A percentile compares a stretch with the other conserved stretches of the same genome.
These are phyloP conservation scores for Ophiocordyceps robertsii DNA, from an alignment of 2,329 filamentous ascomycete genomes.

Conservation along the genomic window DNA sequence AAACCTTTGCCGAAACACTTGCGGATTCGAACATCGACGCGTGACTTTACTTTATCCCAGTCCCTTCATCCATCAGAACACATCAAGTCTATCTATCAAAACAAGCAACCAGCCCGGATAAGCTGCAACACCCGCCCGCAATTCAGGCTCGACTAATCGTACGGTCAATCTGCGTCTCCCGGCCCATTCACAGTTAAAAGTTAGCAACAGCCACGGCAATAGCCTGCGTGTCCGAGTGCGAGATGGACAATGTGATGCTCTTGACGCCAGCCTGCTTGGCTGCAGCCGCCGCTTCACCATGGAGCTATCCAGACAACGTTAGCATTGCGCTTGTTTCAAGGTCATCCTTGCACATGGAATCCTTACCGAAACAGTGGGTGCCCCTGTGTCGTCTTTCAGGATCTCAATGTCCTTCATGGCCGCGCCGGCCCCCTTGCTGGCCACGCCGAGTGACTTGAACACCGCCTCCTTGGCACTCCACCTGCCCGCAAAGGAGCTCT, in stretches of 20 bases:
- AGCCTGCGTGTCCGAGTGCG: constrained; percentile 86
- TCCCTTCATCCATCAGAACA: too few relatives aligned
- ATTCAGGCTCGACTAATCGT: too few relatives aligned
- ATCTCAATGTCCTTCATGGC: constrained; percentile 94
- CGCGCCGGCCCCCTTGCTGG: constrained; percentile 77
- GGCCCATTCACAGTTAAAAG: constrained; percentile 36
- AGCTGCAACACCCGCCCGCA: too few relatives aligned
- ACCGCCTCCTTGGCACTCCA: constrained; percentile 99
- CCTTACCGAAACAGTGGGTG: constrained; percentile 72
- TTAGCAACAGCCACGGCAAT: constrained; percentile 85
- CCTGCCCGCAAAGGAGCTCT: constrained; percentile 83
- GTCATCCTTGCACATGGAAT: constrained; percentile 2
- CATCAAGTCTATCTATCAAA: too few relatives aligned
- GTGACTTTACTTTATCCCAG: too few relatives aligned
- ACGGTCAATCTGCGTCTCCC: background rate
- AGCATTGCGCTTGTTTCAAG: constrained; percentile 12
- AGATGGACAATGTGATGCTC: constrained; percentile 84
- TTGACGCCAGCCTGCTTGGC: constrained; percentile 83
- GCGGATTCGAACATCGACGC: too few relatives aligned
- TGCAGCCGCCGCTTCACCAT: constrained; percentile 69
- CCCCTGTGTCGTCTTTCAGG: constrained; percentile 63
- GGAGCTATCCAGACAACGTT: constrained; percentile 47
- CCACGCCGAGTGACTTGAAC: constrained; percentile 89
- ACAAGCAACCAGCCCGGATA: too few relatives aligned
- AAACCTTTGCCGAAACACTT: too few relatives aligned